These are phyloP conservation scores for Russula sp. DNA, from an alignment of 768 basidiomycete genomes.

Conservation along the genomic window DNA sequence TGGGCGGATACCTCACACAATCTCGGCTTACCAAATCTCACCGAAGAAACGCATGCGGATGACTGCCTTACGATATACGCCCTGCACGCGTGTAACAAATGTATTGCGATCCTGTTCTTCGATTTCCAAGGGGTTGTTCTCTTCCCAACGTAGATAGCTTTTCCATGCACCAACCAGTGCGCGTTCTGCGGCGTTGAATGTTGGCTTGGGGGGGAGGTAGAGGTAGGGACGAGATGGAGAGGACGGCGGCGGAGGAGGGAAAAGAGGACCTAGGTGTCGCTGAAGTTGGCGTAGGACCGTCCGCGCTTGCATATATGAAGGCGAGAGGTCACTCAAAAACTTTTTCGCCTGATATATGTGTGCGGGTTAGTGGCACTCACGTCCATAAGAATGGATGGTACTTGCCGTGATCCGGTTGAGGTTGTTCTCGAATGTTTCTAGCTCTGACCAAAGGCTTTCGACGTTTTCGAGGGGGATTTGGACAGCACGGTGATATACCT, in stretches of 20 bases:
- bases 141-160: conserved; percentile 91
- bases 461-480: conserved; percentile 93
- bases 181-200: conserved; percentile 65
- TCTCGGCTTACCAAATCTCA: conserved; percentile 72
- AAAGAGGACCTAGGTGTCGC: conserved; percentile 57
- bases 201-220: conserved; percentile 63
- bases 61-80: conserved; percentile 83
- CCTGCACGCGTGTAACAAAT: conserved; percentile 63
- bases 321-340: conserved; percentile 87
- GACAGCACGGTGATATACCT: conserved; percentile 88
- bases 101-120: conserved; percentile 71
- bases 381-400: background rate
- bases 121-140: conserved; percentile 87
- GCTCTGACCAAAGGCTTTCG: conserved; percentile 88
- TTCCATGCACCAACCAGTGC: conserved; percentile 83
- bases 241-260: conserved; percentile 41
- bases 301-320: conserved; percentile 92
- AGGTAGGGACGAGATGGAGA: conserved; percentile 36
- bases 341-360: conserved; percentile 67
- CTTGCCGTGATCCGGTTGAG: conserved; percentile 78
- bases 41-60: conserved; percentile 91
- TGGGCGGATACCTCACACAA: background rate
- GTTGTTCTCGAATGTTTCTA: conserved; percentile 83
- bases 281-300: conserved; percentile 78
- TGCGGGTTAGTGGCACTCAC: background rate